Base-by-base conservation (phyloP, 129 eudicot species). In the Kitagawia praeruptora region DNA sequence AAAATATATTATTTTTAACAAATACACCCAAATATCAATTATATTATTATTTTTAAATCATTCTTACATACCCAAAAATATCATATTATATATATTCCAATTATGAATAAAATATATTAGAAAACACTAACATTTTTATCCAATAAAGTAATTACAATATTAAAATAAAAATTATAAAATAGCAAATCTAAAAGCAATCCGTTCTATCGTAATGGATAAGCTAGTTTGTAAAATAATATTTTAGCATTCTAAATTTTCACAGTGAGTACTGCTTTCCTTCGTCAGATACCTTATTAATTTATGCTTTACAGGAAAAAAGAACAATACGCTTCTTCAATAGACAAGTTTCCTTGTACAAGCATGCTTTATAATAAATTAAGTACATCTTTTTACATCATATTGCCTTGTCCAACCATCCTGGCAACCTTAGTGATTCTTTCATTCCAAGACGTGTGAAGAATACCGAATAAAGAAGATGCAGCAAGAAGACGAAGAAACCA, bases 371-470 rank as follows among this genome's bases (percentile, higher is more conserved):
- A 21, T 19, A 54, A 54, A 19, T 1, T 12, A 38, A 63, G 70
- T 25, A 42, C 6, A 41, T 8, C 37, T 2, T 4, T 16, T 31
- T 73, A 78, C 75, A 4, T 92, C 84, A 93, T 46, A 92, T 85
- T 80, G 93, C 97, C 81, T 78, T 86, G 74, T 85, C 90, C 42
- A 92, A 77, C 98, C 98, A 95, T 80, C 80, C 84, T 12, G 97
- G 98, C 64, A 95, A 79, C 69, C 79, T 85, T 45, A 95, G 80
- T 70, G 92, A 88, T 42, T 83, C 75, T 87, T 92, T 95, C 98
- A 95, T 89, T 61, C 97, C 98, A 78, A 90, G 93, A 61, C 91
- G 89, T 38, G 93, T 85, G 77, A 92, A 92, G 88, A 95, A 95
- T 38, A 95, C 54, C 10, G 96, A 93, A 80, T 95, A 95, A 8